Evolutionary conservation across 148 eudicot species (phyloP).

Genomic region (Euryodendron excelsum): DNA sequence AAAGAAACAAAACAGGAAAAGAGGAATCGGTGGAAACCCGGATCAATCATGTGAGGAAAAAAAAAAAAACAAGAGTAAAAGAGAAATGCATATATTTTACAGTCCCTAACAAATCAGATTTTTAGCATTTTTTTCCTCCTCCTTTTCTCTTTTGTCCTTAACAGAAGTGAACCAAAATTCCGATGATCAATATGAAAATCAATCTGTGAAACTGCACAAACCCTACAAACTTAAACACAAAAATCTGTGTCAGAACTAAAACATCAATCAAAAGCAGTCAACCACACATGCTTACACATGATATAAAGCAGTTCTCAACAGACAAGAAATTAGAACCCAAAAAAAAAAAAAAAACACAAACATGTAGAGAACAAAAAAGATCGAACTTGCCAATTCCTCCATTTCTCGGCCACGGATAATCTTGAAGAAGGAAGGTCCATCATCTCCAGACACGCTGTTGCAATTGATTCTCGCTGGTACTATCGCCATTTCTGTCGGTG

Average conservation of each 20-base stretch:
- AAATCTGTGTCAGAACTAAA: neutral
- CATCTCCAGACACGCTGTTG: neutral
- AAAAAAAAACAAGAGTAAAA: too few species aligned
- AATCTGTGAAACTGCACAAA: neutral
- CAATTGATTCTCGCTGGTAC: neutral
- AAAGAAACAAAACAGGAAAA: too few species aligned
- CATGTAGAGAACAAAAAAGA: neutral
- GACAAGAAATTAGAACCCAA: neutral
- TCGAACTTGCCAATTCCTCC: neutral
- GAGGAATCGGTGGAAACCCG: too few species aligned
- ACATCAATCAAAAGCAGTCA: neutral
- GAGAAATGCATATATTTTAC: too few species aligned
- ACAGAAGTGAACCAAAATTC: neutral
- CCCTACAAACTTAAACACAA: neutral
- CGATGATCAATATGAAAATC: neutral
- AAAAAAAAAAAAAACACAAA: neutral
- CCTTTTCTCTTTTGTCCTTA: neutral
- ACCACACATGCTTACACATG: neutral
- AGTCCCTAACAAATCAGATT: too few species aligned
- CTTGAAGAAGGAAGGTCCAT: slow-evolving; percentile 21
- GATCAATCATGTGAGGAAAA: too few species aligned
- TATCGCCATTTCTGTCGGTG: neutral
- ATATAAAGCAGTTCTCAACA: neutral
- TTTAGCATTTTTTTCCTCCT: too few species aligned
- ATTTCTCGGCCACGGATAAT: neutral